phyloP scores from a whole-genome alignment of 1,284 basidiomycete genomes.

The Rhodofomes roseus region DNA sequence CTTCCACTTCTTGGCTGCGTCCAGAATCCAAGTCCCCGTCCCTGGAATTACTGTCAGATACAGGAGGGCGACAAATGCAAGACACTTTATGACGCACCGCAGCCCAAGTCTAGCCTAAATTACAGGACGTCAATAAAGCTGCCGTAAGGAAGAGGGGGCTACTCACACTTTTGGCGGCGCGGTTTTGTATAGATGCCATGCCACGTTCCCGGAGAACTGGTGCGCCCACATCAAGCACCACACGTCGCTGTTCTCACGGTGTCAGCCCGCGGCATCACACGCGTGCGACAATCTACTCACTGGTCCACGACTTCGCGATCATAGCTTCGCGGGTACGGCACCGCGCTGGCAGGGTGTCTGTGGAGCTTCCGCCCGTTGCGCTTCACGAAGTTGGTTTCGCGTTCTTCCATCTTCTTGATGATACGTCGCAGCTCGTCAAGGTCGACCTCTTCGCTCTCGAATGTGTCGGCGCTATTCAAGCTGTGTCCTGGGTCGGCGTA shows the following conservation, averaged over 20 bases:
- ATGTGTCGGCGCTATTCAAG: neutral
- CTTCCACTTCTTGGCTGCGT: conserved; percentile 59
- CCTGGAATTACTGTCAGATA: conserved; percentile 31
- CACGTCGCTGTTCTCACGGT: conserved; percentile 45
- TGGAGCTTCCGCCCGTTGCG: conserved; percentile 57
- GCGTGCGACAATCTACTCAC: conserved; percentile 39
- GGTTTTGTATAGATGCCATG: conserved; percentile 58
- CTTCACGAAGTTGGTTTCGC: conserved; percentile 49
- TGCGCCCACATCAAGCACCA: conserved; percentile 59
- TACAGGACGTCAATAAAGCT: conserved; percentile 6
- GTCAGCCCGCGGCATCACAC: conserved; percentile 7
- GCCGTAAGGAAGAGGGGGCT: neutral
- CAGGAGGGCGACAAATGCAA: neutral
- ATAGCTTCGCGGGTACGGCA: conserved; percentile 66
- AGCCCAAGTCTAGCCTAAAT: conserved; percentile 62
- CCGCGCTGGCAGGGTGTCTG: conserved; percentile 41
- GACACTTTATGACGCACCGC: conserved; percentile 40
- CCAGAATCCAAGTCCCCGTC: conserved; percentile 63
- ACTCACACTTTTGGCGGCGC: conserved; percentile 59
- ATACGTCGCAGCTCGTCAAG: conserved; percentile 46
- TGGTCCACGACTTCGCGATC: conserved; percentile 57
- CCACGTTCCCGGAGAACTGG: conserved; percentile 50
- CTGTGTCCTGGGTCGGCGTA: neutral
- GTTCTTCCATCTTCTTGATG: conserved; percentile 40
- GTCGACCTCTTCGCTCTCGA: neutral